Percentiles rank a stretch among this genome's conserved stretches.
Evolutionary conservation across 1,284 basidiomycete genomes (phyloP).

Genomic region (Anthracocystis walkeri): DNA sequence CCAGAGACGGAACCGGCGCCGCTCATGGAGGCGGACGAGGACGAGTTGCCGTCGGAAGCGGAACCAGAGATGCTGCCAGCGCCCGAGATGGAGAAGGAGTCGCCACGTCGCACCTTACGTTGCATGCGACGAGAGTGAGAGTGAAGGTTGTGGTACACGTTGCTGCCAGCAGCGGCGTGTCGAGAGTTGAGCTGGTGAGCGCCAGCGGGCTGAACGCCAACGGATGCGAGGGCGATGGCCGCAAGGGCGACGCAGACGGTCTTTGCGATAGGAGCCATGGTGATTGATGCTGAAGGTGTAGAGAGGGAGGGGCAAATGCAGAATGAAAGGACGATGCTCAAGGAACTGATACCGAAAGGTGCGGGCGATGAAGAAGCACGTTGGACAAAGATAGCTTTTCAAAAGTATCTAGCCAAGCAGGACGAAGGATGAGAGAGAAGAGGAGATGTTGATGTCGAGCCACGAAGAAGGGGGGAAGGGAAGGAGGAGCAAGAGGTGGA

Average conservation of each 20-base stretch:
- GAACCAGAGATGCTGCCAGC: slow-evolving; percentile 22
- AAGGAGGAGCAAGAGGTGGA: slow-evolving; percentile 2
- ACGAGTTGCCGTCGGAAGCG: slow-evolving; percentile 8
- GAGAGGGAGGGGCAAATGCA: slow-evolving; percentile 3
- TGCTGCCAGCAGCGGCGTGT: slow-evolving; percentile 49
- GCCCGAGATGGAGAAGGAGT: slow-evolving; percentile 31
- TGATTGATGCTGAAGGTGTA: slow-evolving; percentile 10
- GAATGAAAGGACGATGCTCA: slow-evolving; percentile 6
- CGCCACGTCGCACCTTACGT: slow-evolving; percentile 49
- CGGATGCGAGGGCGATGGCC: slow-evolving; percentile 46
- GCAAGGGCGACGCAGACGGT: slow-evolving; percentile 50
- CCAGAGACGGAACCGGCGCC: slow-evolving; percentile 31
- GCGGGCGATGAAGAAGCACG: slow-evolving; percentile 4
- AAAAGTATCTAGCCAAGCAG: slow-evolving; percentile 23
- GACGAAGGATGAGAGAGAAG: slow-evolving; percentile 2
- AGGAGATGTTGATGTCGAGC: slow-evolving; percentile 22
- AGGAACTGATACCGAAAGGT: slow-evolving; percentile 3
- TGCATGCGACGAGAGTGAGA: slow-evolving; percentile 52
- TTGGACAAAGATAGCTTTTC: slow-evolving; percentile 24
- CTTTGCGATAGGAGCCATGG: slow-evolving; percentile 55
- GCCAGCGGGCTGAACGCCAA: slow-evolving; percentile 35
- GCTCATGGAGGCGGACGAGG: slow-evolving; percentile 24
- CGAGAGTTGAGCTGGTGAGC: slow-evolving; percentile 50
- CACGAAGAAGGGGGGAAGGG: slow-evolving; percentile 4
- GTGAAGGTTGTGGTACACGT: slow-evolving; percentile 53